Base-by-base conservation (phyloP, 768 basidiomycete genomes). In the Boletus eberwhitei region DNA sequence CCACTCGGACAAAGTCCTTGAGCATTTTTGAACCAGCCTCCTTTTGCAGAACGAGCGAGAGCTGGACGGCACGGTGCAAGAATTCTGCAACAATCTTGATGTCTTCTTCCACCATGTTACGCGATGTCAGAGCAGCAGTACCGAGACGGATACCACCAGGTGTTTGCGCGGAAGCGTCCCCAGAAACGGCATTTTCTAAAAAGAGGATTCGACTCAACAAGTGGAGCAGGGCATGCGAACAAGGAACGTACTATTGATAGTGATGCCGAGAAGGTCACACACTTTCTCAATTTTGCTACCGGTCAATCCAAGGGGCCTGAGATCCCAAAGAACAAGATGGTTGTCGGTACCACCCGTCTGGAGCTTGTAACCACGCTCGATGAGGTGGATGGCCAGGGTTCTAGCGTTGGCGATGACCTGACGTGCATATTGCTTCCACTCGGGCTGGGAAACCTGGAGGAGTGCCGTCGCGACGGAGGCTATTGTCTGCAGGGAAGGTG, bases 251-350 rank as follows among this genome's bases (percentile, higher is more conserved):
- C 90, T 93, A 78, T 94, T 93, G 75, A 98, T 93, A 32, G 95
- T 98, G 71, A 98, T 97, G 54, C 93, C 93, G 72, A 93, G 85
- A 48, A 97, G 80, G 71, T 98, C 96, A 73, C 97, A 97, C 63
- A 99, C 84, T 80, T 97, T 98, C 80, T 98, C 96, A 54, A 99
- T 86, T 76, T 98, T 98, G 79, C 87, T 90, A 47, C 97, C 97
- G n/a, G 97, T 98, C 69, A 98, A 77, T 46, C 92, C 90, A 59
- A 97, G 80, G 31, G 97, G 97, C 35, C 97, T 85, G 57, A 98
- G 83, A 68, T 98, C 97, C 96, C 95, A 98, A 46, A 99, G 88
- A 46, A 98, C 87, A 60, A 98, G 85, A 73, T 99, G 97, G 80
- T 92, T 98, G 73, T 98, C 97, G 17, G 94, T 95, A 55, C 97